Base-by-base conservation (phyloP, 2,329 filamentous ascomycete species). In the Plenodomus tracheiphilus region DNA sequence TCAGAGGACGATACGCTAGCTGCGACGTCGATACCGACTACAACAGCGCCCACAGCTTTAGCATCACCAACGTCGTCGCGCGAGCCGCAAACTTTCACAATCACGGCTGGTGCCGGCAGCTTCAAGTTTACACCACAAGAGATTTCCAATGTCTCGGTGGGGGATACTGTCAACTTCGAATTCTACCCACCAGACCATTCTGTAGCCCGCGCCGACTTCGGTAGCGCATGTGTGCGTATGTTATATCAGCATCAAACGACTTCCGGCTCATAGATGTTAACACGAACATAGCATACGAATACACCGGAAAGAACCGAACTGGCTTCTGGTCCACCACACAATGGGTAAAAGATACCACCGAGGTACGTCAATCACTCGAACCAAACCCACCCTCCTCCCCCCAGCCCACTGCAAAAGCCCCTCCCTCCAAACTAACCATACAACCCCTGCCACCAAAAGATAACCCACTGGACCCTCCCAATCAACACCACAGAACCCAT, bases 151-250 rank as follows among this genome's bases (percentile, higher is more conserved):
- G 74, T 74, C 10, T 61, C 62, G 7, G 60, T 68, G 2, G 74
- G 74, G 16, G 75, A 77, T 47, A 71, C 56, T 4, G 50, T 74
- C 5, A 61, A 70, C 11, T 68, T 64, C 39, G 62, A 68, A 32
- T 77, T 77, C 59, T 75, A 66, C 36, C 69, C 74, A 3, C 63
- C 66, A 13, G 75, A 76, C 43, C 75, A 78, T 48, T 75, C 74
- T 0, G 75, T 78, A 3, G 70, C 74, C 20, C 62, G 72, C 28
- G 70, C 74, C 4, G 71, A 71, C 28, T 77, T 69, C 47, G 55
- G 49, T 20, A 62, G 54, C 45, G 71, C 75, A 4, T 77, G 75
- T 47, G 62, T 75, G 17, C 74, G 28, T 32, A 32, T 75, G 4
- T 73, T 25, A 8, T 15, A 32, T 4, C 28, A 32, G 28, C 4